Percentiles rank a stretch among this genome's conserved stretches.
Conservation (phyloP, 139 green algal genomes). For the Picochlorum sp. region DNA sequence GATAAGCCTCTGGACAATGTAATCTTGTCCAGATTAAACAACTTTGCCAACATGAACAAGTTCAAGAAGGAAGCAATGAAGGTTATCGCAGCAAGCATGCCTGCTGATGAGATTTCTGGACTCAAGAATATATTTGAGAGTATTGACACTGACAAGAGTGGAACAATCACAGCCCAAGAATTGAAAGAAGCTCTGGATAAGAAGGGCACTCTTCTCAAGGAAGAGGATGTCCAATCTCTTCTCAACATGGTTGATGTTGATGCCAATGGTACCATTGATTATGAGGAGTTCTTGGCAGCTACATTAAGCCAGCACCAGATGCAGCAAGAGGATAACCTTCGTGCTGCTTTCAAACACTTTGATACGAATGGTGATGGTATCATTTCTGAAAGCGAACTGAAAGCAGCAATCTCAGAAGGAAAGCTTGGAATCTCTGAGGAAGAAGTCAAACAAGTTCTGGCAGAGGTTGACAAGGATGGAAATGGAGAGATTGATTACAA, state of each 20-base stretch:
- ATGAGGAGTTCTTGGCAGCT: slow-evolving; percentile 83
- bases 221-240: slow-evolving; percentile 61
- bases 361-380: slow-evolving; percentile 60
- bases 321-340: slow-evolving; percentile 69
- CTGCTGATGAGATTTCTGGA: slow-evolving; percentile 82
- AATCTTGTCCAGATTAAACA: slow-evolving; percentile 73
- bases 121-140: slow-evolving; percentile 81
- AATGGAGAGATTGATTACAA: slow-evolving; percentile 69
- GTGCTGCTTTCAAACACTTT: slow-evolving; percentile 68
- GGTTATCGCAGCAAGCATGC: slow-evolving; percentile 76
- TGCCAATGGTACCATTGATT: slow-evolving; percentile 80
- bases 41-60: slow-evolving; percentile 92
- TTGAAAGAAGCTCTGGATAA: slow-evolving; percentile 57
- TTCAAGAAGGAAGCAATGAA: slow-evolving; percentile 93
- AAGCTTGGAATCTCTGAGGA: slow-evolving; percentile 1
- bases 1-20: slow-evolving; percentile 66
- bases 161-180: slow-evolving; percentile 88
- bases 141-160: slow-evolving; percentile 83
- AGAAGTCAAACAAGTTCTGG: slow-evolving; percentile 35
- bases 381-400: slow-evolving; percentile 61
- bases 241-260: slow-evolving; percentile 75
- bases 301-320: slow-evolving; percentile 77
- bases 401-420: slow-evolving; percentile 35
- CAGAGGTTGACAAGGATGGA: slow-evolving; percentile 58
- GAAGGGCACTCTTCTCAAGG: slow-evolving; percentile 60